A percentile compares a stretch with the other conserved stretches of the same genome.
phyloP scores from a whole-genome alignment of 192 early-diverging fungal species.

The Umbelopsis sp. region DNA sequence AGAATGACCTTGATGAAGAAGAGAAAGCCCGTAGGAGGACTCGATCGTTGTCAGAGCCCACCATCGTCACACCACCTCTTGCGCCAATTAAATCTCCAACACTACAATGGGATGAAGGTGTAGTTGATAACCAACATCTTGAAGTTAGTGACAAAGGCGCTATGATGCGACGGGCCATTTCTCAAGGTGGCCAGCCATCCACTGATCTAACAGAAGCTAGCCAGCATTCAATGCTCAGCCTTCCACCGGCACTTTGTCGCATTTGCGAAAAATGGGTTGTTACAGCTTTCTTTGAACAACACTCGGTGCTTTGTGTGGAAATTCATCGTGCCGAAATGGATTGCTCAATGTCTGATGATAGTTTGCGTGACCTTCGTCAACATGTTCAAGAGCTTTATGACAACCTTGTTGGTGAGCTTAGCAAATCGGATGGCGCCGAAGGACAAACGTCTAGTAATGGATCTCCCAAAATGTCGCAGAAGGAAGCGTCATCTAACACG shows the following conservation, averaged over 20 bases:
- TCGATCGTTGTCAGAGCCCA: slow-evolving; percentile 25
- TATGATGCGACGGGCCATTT: slow-evolving; percentile 32
- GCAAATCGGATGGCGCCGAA: background rate
- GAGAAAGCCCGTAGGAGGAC: background rate
- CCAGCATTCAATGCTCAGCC: slow-evolving; percentile 34
- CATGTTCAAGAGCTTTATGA: slow-evolving; percentile 42
- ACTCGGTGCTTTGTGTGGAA: slow-evolving; percentile 67
- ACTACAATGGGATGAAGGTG: background rate
- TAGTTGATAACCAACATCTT: background rate
- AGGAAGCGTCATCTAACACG: background rate
- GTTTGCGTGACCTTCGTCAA: slow-evolving; percentile 56
- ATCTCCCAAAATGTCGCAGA: background rate
- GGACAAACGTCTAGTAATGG: background rate
- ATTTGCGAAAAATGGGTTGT: slow-evolving; percentile 79
- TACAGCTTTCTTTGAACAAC: slow-evolving; percentile 72
- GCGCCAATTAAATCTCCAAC: background rate
- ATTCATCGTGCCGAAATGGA: slow-evolving; percentile 81
- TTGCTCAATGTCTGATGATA: slow-evolving; percentile 72
- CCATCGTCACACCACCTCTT: slow-evolving; percentile 13
- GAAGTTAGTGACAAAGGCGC: background rate
- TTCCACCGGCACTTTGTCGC: slow-evolving; percentile 66
- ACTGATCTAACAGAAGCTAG: slow-evolving; percentile 25
- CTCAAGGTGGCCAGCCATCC: slow-evolving; percentile 27
- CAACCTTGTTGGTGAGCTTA: background rate
- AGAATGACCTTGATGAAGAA: slow-evolving; percentile 9